Percentiles rank a stretch among this genome's conserved stretches.
Evolutionary conservation across 139 green algal species (phyloP).

Genomic region (Edaphochlamys debaryana): DNA sequence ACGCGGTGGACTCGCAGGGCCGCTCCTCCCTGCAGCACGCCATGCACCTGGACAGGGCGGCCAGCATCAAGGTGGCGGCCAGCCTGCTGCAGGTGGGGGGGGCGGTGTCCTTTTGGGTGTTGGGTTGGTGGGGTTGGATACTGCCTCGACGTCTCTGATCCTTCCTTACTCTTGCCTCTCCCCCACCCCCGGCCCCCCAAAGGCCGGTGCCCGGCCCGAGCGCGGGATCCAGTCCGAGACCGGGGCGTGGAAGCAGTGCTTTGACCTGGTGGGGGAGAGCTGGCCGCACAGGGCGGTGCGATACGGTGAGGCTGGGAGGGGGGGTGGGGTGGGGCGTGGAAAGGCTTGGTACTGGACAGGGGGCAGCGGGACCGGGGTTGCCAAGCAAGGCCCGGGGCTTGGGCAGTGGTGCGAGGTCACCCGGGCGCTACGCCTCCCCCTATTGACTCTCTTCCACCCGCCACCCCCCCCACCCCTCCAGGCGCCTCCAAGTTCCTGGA

Average conservation of each 20-base stretch:
- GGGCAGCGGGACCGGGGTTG: too few species aligned
- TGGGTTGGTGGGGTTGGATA: neutral
- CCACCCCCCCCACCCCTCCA: conserved; percentile 2
- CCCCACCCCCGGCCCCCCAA: neutral
- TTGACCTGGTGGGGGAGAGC: conserved; percentile 33
- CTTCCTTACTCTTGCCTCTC: too few species aligned
- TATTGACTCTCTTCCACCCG: neutral
- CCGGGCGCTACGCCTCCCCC: neutral
- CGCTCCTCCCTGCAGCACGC: conserved; percentile 39
- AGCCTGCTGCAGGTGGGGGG: conserved; percentile 28
- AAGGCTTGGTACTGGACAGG: neutral
- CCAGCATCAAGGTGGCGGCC: conserved; percentile 17
- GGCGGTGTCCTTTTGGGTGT: neutral
- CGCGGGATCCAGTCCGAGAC: neutral
- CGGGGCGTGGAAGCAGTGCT: neutral
- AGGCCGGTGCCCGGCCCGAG: neutral
- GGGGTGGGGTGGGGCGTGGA: too few species aligned
- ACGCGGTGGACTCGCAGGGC: conserved; percentile 31
- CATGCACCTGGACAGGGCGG: conserved; percentile 35
- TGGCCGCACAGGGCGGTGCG: conserved; percentile 50
- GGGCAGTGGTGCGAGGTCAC: neutral
- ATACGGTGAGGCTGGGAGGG: conserved; percentile 22
- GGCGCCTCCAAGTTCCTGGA: conserved; percentile 17
- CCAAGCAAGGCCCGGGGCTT: neutral
- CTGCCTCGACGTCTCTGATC: too few species aligned